Conservation (phyloP, 352 stramenopile species). For the Phytopythium helicoides region DNA sequence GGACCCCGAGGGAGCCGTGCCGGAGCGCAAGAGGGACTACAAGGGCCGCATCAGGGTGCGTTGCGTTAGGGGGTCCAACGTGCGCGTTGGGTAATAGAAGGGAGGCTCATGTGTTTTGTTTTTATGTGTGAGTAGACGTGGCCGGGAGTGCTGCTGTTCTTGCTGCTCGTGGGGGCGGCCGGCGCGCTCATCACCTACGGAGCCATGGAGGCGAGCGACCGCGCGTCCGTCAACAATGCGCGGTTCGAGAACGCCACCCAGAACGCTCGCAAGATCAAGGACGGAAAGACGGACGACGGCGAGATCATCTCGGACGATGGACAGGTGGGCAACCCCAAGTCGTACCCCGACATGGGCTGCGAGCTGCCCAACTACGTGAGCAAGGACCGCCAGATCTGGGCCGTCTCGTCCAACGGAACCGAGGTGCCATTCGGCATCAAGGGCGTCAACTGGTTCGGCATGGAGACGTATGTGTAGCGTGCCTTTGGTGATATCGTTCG, state of each 20-base stretch:
- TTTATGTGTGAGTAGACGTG: constrained; percentile 39
- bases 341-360: constrained; percentile 51
- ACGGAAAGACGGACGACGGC: constrained; percentile 26
- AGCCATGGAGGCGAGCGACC: constrained; percentile 34
- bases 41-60: constrained; percentile 62
- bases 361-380: constrained; percentile 60
- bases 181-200: constrained; percentile 47
- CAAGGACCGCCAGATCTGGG: constrained; percentile 51
- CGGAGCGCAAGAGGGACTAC: constrained; percentile 58
- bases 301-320: constrained; percentile 49
- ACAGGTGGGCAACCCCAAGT: constrained; percentile 50
- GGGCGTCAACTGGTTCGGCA: constrained; percentile 75
- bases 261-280: constrained; percentile 34
- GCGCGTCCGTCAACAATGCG: constrained; percentile 16
- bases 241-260: constrained; percentile 25
- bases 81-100: neutral
- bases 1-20: constrained; percentile 31
- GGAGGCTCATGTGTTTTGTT: neutral
- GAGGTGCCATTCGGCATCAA: constrained; percentile 56
- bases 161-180: constrained; percentile 36
- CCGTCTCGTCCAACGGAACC: constrained; percentile 47
- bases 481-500: neutral
- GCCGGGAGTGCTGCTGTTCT: constrained; percentile 51
- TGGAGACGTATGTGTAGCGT: constrained; percentile 50
- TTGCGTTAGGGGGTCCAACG: neutral